Evolutionary conservation across 345 rosid genomes (phyloP), one percentile per base, ranked within the genome.

Genomic region (Turritis glabra): DNA sequence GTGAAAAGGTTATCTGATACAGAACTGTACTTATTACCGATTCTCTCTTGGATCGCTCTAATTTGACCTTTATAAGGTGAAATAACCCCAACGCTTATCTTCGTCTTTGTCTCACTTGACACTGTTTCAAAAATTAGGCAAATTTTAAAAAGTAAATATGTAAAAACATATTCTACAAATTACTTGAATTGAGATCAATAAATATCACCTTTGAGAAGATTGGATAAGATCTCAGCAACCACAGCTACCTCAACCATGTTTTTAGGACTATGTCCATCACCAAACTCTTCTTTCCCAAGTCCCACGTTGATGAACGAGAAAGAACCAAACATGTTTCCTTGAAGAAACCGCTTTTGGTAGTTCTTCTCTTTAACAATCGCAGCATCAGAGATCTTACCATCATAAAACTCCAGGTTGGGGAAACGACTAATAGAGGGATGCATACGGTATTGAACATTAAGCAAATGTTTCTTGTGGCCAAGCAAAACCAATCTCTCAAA

Each of bases 371-470:
- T 74, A 54, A 87, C 92, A 69, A 37, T 71, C 1, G 73, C 27
- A 30, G 84, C 86, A 44, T 90, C 86, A 5, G 62, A n/a, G 41
- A 90, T 84, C 54, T 21, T 68, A 3, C 78, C 76, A 26, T 1
- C 2, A 47, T 88, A 90, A 48, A 90, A 88, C 5, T 67, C 67
- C 15, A 29, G 52, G 64, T 75, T 90, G 0, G 96, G 93, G 40
- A 90, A 88, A 56, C 1, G 54, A 61, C 93, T 88, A 9, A 90
- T 88, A 3, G 82, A 74, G 0, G 96, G 93, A 80, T 88, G 93
- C 93, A 90, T 90, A 61, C 96, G 77, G 52, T 88, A 86, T 68
- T 88, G 96, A 19, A 80, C 64, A 66, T 80, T 51, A 14, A 90
- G 75, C 15, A 85, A 81, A 68, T 88, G 89, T 63, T 82, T 88